Evolutionary conservation across 2,329 filamentous ascomycete species (phyloP).

Genomic region (Cladosporium phlei): DNA sequence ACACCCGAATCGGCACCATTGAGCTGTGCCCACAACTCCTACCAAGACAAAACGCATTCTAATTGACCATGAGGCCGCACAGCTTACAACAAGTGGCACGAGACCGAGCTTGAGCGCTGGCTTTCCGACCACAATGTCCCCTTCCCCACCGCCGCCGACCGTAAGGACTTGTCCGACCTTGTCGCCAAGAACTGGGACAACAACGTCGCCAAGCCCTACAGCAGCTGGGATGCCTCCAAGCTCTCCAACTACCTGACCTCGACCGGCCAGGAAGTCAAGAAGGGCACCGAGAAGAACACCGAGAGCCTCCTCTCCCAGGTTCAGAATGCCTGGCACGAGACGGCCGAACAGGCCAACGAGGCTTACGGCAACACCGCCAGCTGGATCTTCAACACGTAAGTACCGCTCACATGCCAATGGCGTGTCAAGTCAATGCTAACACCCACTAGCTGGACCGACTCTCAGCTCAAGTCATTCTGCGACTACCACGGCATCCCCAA

Average conservation of each 20-base stretch:
- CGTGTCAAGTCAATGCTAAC: slow-evolving; percentile 42
- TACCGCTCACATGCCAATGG: too few species aligned
- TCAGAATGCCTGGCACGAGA: slow-evolving; percentile 70
- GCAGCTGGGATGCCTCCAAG: slow-evolving; percentile 67
- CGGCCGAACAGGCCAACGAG: slow-evolving; percentile 68
- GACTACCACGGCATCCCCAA: slow-evolving; percentile 83
- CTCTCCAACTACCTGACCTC: slow-evolving; percentile 63
- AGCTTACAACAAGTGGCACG: slow-evolving; percentile 99
- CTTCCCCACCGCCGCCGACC: slow-evolving; percentile 83
- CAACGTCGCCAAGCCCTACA: slow-evolving; percentile 70
- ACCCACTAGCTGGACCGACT: slow-evolving; percentile 73
- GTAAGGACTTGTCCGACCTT: slow-evolving; percentile 89
- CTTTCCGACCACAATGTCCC: slow-evolving; percentile 87
- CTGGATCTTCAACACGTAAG: slow-evolving; percentile 83
- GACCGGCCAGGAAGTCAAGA: slow-evolving; percentile 67
- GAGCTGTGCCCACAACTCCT: not conserved
- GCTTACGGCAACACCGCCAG: slow-evolving; percentile 70
- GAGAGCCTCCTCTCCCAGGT: slow-evolving; percentile 66
- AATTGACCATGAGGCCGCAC: slow-evolving; percentile 25
- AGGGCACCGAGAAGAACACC: slow-evolving; percentile 62
- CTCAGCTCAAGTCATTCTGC: slow-evolving; percentile 86
- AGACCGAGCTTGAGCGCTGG: slow-evolving; percentile 96
- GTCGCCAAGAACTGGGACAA: slow-evolving; percentile 85
- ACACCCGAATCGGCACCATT: not conserved
- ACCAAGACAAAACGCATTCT: slow-evolving; percentile 16